Evolutionary conservation across 176 grass and related monocot genomes (phyloP), one percentile per base, ranked within the genome.

Genomic region (Phragmites australis): DNA sequence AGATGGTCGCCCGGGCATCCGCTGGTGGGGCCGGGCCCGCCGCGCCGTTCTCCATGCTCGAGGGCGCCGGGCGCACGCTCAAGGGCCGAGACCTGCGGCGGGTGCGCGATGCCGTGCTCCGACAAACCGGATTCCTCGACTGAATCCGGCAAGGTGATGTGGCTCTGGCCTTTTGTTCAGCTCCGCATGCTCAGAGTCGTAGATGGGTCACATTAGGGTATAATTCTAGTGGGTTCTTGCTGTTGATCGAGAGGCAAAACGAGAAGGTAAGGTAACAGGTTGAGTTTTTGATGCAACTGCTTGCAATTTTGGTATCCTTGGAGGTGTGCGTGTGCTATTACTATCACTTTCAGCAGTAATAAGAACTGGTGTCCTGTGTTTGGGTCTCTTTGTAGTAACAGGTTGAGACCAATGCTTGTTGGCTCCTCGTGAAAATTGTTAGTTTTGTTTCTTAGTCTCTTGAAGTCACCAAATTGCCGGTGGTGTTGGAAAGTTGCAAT

Each of bases 21-120:
- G 82, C 86, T 19, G 75, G 81, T 8, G 87, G 68, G 60, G 31
- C 70, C 16, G 76, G 72, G 4, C 72, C 87, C 13, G 72, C 57
- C 40, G 82, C 83, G 1, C 83, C 87, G 1, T 93, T 91, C 81
- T 99, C 96, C 26, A 86, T 95, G 55, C 88, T 93, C 56, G 95
- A 94, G 89, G 95, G 95, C 57, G 90, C 88, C 6, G 95, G 95
- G 0, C 83, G 95, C 63, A 98, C 92, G 17, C 90, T 94, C 9
- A 98, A 98, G 66, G 95, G 95, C 51, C 87, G 95, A 1, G 95
- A 98, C 77, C 90, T 94, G 62, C 82, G 87, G 6, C 70, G 87
- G 17, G 87, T 89, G 46, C 87, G 87, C 63, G 87, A 85, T 46
- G 87, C 87, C n/a, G 87, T 89, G 57, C 88, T 89, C 9, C 73